phyloP scores from a whole-genome alignment of 164 flowering plant genomes.

The Chimonanthus praecox region DNA sequence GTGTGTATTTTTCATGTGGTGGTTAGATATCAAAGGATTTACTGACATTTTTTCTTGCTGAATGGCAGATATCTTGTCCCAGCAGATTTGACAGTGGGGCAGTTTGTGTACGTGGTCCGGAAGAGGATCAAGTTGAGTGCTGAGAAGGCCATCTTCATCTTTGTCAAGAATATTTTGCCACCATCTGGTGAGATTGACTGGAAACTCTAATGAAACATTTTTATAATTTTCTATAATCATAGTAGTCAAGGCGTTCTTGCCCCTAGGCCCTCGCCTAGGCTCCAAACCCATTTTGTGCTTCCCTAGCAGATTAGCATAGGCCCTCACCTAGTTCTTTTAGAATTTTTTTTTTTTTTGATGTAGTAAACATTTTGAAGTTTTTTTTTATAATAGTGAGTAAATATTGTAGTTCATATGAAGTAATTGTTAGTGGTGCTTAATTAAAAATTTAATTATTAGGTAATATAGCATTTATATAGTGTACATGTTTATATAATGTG shows the following conservation, averaged over 20 bases:
- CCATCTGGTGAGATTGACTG: conserved; percentile 44
- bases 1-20: too few relatives aligned
- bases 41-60: too few relatives aligned
- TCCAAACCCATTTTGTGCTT: too few relatives aligned
- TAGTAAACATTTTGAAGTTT: neutral
- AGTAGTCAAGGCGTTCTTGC: too few relatives aligned
- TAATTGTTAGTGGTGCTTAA: too few relatives aligned
- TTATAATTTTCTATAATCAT: neutral
- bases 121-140: conserved; percentile 82
- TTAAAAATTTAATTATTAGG: too few relatives aligned
- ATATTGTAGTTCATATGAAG: too few relatives aligned
- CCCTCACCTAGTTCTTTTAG: too few relatives aligned
- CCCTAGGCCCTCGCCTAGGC: too few relatives aligned
- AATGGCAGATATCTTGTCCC: conserved; percentile 72
- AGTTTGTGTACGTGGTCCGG: conserved; percentile 77
- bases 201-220: neutral
- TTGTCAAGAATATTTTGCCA: conserved; percentile 71
- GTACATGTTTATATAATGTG: neutral
- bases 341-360: neutral
- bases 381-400: neutral
- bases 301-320: too few relatives aligned
- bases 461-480: too few relatives aligned
- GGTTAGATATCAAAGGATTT: too few relatives aligned
- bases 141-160: conserved; percentile 77
- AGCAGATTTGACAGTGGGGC: conserved; percentile 79